Evolutionary conservation across 331 rosid genomes (phyloP).

Genomic region (Malus hybrid): DNA sequence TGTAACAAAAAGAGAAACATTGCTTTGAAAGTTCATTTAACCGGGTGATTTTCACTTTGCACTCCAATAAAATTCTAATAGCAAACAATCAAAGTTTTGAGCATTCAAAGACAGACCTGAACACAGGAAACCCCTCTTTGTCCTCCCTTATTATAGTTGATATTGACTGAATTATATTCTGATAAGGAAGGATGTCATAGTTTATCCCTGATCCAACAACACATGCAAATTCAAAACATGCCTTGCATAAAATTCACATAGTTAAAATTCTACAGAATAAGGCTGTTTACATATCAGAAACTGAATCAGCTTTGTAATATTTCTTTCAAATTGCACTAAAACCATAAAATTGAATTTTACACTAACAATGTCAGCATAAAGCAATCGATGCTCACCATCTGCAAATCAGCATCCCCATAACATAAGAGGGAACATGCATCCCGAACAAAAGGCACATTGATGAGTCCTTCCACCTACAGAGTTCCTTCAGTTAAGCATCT

Average conservation of each 20-base stretch:
- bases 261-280: constrained; percentile 19
- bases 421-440: constrained; percentile 74
- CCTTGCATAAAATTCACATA: constrained; percentile 51
- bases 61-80: neutral
- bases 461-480: constrained; percentile 75
- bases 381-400: constrained; percentile 50
- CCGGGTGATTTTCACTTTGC: neutral
- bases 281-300: neutral
- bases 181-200: constrained; percentile 58
- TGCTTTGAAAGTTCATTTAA: neutral
- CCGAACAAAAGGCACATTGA: constrained; percentile 50
- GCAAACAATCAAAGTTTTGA: neutral
- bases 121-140: constrained; percentile 80
- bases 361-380: constrained; percentile 1
- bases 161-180: constrained; percentile 61
- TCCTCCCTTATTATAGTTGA: constrained; percentile 56
- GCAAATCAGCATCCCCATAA: constrained; percentile 78
- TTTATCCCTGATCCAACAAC: constrained; percentile 47
- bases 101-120: constrained; percentile 51
- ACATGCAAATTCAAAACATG: constrained; percentile 74
- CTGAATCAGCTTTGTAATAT: neutral
- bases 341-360: neutral
- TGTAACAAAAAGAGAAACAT: neutral
- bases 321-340: constrained; percentile 10
- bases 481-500: constrained; percentile 84